Evolutionary conservation across 2,329 filamentous ascomycete species (phyloP).

Genomic region (Trichoderma sp.): DNA sequence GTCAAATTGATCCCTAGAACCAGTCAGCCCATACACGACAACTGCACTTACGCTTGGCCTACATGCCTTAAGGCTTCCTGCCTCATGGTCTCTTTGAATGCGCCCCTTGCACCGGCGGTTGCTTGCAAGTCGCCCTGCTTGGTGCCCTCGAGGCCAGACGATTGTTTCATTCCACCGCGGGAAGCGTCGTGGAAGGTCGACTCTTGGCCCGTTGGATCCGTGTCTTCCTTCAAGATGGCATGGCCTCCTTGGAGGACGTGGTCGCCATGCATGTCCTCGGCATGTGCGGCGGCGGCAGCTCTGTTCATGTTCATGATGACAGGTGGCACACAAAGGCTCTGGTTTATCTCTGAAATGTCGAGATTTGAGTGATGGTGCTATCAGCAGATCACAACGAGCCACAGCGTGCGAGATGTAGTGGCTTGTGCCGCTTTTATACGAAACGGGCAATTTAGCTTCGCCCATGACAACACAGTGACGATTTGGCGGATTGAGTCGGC

Average conservation of each 20-base stretch:
- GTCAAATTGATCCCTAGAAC: background rate
- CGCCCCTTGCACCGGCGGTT: background rate
- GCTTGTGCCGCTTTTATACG: slow-evolving; percentile 4
- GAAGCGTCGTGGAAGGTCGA: background rate
- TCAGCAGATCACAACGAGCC: background rate
- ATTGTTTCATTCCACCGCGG: background rate
- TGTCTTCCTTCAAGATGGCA: slow-evolving; percentile 12
- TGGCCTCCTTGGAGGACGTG: slow-evolving; percentile 1
- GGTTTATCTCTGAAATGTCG: background rate
- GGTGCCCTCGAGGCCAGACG: background rate
- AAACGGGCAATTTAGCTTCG: background rate
- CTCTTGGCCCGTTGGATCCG: background rate
- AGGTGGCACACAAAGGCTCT: background rate
- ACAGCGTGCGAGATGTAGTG: background rate
- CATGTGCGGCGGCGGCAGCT: background rate
- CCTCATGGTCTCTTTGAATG: background rate
- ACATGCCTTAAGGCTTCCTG: slow-evolving; percentile 11
- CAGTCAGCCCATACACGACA: background rate
- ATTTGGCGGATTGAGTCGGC: background rate
- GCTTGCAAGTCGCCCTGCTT: background rate
- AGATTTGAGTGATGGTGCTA: background rate
- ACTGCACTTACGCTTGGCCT: background rate
- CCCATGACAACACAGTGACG: slow-evolving; percentile 13
- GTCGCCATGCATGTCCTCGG: background rate
- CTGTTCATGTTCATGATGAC: background rate